Percentiles rank a stretch among this genome's conserved stretches.
These are phyloP conservation scores for Senna tora DNA, from an alignment of 306 rosid species.

Conservation along the genomic window DNA sequence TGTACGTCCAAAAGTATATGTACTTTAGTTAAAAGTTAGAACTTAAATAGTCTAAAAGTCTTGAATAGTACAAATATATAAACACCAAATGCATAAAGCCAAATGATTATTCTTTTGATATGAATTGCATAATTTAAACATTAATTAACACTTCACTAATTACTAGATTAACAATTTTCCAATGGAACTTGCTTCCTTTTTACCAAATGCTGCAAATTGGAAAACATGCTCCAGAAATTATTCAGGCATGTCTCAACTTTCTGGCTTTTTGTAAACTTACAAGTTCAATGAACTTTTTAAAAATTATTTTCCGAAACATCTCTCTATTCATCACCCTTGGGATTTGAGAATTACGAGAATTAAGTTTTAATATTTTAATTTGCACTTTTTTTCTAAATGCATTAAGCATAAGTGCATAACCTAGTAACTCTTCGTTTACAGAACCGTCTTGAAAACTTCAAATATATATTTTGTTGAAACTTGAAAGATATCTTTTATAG, in stretches of 20 bases:
- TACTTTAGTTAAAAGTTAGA: too few relatives aligned
- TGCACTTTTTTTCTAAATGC: neutral
- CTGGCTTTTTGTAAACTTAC: neutral
- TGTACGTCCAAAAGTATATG: too few relatives aligned
- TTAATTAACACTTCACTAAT: neutral
- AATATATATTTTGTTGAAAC: too few relatives aligned
- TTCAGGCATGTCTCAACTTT: constrained; percentile 2
- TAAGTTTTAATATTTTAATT: neutral
- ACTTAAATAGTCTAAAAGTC: neutral
- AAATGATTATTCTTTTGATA: neutral
- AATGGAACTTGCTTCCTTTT: neutral
- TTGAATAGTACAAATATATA: neutral
- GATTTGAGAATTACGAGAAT: neutral
- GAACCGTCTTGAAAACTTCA: neutral
- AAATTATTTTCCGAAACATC: neutral
- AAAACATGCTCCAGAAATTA: neutral
- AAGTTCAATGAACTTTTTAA: neutral
- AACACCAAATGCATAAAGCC: neutral
- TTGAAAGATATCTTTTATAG: neutral
- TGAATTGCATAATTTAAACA: neutral
- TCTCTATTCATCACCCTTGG: neutral
- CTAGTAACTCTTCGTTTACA: neutral
- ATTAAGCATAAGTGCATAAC: neutral
- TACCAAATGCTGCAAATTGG: constrained; percentile 2
- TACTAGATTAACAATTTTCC: neutral